A percentile compares a stretch with the other conserved stretches of the same genome.
These are phyloP conservation scores for Pneumocystis canis DNA, from an alignment of 1,139 yeast species.

Conservation along the genomic window DNA sequence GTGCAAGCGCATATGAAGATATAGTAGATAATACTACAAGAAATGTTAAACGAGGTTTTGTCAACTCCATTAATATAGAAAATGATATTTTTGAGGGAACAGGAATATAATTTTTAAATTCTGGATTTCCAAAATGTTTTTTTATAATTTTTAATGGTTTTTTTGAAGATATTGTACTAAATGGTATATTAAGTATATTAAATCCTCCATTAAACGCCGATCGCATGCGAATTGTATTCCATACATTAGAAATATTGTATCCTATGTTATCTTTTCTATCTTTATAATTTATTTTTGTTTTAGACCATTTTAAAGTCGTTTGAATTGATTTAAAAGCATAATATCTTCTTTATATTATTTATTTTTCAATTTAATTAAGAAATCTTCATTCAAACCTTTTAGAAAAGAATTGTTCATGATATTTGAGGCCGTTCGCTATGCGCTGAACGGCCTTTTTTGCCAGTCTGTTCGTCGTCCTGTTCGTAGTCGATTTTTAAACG, in stretches of 20 bases:
- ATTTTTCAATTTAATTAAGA: not conserved
- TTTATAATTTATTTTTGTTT: not conserved
- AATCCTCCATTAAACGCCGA: no score
- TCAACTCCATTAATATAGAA: constrained; percentile 47
- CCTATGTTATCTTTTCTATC: no score
- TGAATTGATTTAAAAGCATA: not conserved
- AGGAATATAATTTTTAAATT: not conserved
- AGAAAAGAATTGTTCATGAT: no score
- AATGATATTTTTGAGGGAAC: constrained; percentile 4
- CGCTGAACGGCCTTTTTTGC: no score
- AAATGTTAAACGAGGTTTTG: constrained; percentile 80
- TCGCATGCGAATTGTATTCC: no score
- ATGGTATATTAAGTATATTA: no score
- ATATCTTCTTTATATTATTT: not conserved
- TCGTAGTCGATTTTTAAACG: no score
- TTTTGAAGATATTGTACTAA: no score
- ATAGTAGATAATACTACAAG: constrained; percentile 82
- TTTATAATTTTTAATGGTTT: not conserved
- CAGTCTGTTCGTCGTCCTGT: no score
- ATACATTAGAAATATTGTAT: no score
- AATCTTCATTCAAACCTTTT: not conserved
- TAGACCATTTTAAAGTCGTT: not conserved
- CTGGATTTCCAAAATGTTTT: not conserved
- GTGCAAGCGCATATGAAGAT: constrained; percentile 86
- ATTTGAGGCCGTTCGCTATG: no score